These are phyloP conservation scores for Carpinus fangiana DNA, from an alignment of 306 rosid species.

Conservation along the genomic window DNA sequence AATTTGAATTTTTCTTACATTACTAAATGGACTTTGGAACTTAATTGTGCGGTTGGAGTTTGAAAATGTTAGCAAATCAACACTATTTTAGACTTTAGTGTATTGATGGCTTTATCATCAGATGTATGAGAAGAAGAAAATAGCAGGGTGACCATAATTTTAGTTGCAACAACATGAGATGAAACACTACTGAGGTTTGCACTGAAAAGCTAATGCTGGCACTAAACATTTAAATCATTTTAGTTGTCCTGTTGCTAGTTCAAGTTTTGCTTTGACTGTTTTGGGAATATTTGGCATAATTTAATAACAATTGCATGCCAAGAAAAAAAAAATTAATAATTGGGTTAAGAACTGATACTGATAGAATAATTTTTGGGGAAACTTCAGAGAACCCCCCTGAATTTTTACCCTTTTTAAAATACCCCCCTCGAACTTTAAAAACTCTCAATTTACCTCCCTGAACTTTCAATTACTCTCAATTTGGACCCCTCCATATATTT, in stretches of 20 bases:
- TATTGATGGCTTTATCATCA: background rate
- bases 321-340: background rate
- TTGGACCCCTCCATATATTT: too few relatives aligned
- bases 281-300: background rate
- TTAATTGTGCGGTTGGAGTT: background rate
- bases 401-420: too few relatives aligned
- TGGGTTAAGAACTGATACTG: background rate
- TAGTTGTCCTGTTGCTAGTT: background rate
- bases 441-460: too few relatives aligned
- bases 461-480: too few relatives aligned
- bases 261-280: background rate
- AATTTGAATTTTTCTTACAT: background rate
- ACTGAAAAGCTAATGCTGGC: background rate
- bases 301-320: background rate
- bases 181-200: background rate
- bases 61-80: background rate
- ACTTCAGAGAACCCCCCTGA: too few relatives aligned
- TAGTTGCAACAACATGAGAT: background rate
- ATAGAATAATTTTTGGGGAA: background rate
- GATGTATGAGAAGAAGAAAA: background rate
- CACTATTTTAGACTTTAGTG: background rate
- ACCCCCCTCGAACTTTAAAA: too few relatives aligned
- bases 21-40: background rate
- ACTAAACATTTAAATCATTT: background rate
- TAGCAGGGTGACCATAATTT: background rate